Evolutionary conservation across 768 basidiomycete genomes (phyloP), one percentile per base, ranked within the genome.

Genomic region (Trametes elegans): DNA sequence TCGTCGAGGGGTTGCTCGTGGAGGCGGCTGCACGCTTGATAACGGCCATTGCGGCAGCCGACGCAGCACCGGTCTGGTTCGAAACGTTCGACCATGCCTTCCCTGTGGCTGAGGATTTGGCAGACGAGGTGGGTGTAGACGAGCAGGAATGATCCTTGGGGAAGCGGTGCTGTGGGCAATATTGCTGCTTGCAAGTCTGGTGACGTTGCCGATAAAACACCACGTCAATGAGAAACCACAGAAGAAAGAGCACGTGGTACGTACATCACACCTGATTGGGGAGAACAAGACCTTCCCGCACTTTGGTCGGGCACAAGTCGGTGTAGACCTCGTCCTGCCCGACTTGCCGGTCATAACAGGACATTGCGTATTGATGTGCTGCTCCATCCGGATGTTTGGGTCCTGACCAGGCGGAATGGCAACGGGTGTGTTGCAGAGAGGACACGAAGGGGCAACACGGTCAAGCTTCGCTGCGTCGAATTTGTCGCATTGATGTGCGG

Each of bases 381-480:
- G 71, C 61, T 93, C 90, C 87, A 94, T 91, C 43, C 84, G 80
- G 36, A 82, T 70, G 61, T 93, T 93, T 10, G 90, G 88, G 63
- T 93, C 88, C 66, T 89, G 83, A 24, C 87, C 86, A 0, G 78
- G 82, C n/a, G 81, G 82, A 45, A 92, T 80, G 3, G 88, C 82
- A 9, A 93, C 82, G 0, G 89, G 89, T 3, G 71, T 77, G 58
- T 82, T 83, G 72, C 92, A 94, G 23, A 93, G 70, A 3, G 91
- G 91, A 62, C 90, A 92, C 34, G 81, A 76, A 13, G 91, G 91
- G 14, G 88, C 89, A 6, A 93, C 75, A 8, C 91, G 79, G 57
- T 94, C 82, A 58, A 82, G 78, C 66, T 83, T 83, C 60, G 71
- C 74, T 65, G 86, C 82, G 61, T 92, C 87, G 64, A 85, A 91